Conservation (phyloP, 345 rosid genomes). For the Kernera saxatilis region DNA sequence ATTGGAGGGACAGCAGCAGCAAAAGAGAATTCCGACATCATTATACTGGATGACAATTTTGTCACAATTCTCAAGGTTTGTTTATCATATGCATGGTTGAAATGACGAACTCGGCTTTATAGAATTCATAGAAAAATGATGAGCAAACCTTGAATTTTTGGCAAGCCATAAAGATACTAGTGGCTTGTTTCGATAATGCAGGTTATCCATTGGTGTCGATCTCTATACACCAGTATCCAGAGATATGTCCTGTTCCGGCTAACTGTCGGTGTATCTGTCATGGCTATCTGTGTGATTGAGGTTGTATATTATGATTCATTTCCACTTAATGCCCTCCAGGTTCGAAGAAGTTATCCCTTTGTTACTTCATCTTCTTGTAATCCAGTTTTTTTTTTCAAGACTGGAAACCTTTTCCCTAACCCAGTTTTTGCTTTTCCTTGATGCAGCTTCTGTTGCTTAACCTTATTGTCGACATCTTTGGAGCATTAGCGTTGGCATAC, state of each 20-base stretch:
- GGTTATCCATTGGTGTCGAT: conserved; percentile 87
- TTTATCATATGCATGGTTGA: not conserved
- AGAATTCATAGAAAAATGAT: not conserved
- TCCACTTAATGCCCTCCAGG: conserved; percentile 76
- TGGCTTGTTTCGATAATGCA: conserved; percentile 26
- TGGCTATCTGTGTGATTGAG: conserved; percentile 63
- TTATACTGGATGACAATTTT: conserved; percentile 72
- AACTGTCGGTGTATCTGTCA: conserved; percentile 70
- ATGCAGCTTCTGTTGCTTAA: conserved; percentile 74
- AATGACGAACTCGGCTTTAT: not conserved
- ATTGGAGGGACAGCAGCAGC: conserved; percentile 82
- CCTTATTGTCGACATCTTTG: conserved; percentile 83
- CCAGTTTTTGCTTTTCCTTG: conserved; percentile 1
- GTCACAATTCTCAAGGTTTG: conserved; percentile 78
- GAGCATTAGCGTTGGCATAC: conserved; percentile 88
- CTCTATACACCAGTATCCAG: conserved; percentile 76
- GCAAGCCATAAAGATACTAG: not conserved
- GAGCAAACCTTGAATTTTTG: not conserved
- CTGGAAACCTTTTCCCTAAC: too few relatives aligned
- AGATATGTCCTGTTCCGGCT: conserved; percentile 79
- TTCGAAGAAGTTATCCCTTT: conserved; percentile 24
- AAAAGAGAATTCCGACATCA: conserved; percentile 78
- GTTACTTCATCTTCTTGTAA: conserved; percentile 4
- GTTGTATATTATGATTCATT: conserved; percentile 62
- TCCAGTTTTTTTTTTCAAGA: too few relatives aligned